Evolutionary conservation across 148 eudicot species (phyloP).

Genomic region (Camellia lanceoleosa): DNA sequence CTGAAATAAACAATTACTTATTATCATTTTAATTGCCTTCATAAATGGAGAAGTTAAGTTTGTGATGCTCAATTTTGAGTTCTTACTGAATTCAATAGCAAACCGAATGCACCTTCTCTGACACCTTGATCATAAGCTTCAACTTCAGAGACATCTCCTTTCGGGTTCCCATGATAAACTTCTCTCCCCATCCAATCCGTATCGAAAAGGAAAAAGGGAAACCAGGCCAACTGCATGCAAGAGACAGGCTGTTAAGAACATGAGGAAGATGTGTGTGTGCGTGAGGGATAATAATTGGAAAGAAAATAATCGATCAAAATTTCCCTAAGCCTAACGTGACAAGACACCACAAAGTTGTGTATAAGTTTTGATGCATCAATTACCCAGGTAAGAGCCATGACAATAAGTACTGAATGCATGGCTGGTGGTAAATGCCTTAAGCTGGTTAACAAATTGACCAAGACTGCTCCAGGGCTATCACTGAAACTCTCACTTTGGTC

Average conservation of each 20-base stretch:
- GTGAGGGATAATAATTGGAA: background rate
- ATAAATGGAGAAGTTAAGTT: background rate
- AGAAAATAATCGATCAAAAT: background rate
- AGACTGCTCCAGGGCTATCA: conserved; percentile 77
- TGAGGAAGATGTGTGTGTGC: background rate
- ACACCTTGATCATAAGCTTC: conserved; percentile 85
- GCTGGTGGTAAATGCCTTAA: conserved; percentile 83
- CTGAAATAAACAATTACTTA: background rate
- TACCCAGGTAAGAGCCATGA: conserved; percentile 97
- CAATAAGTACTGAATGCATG: conserved; percentile 86
- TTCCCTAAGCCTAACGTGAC: background rate
- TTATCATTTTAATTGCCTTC: background rate
- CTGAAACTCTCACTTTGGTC: conserved; percentile 40
- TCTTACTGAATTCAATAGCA: conserved; percentile 98
- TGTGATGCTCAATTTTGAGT: conserved; percentile 35
- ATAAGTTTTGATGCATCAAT: background rate
- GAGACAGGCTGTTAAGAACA: conserved; percentile 18
- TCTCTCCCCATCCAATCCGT: conserved; percentile 99
- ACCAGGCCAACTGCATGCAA: conserved; percentile 83
- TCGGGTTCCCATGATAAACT: conserved; percentile 84
- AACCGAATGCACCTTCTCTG: conserved; percentile 99
- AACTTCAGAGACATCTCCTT: conserved; percentile 50
- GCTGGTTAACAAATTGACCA: conserved; percentile 87
- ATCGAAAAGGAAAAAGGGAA: conserved; percentile 93
- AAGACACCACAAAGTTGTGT: background rate